phyloP scores from a whole-genome alignment of 2,329 filamentous ascomycete genomes.

The Scedosporium boydii region DNA sequence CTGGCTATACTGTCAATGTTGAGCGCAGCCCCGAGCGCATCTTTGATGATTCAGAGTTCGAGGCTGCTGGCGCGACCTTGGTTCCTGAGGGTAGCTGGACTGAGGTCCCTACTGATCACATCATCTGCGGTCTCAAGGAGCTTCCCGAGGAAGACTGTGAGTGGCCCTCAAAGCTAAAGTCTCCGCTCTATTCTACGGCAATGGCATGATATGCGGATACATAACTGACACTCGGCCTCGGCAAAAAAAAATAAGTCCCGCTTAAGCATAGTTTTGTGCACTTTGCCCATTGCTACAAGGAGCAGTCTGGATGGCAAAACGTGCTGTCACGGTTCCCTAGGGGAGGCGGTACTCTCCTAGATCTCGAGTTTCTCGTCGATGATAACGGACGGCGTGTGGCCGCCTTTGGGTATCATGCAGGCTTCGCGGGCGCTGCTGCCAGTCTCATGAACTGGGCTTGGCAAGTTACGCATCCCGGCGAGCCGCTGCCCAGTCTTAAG shows the following conservation, averaged over 20 bases:
- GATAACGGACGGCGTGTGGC: constrained; percentile 58
- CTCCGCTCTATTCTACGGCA: not conserved
- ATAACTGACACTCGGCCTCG: not conserved
- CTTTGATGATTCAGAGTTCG: constrained; percentile 50
- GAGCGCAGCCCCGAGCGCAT: constrained; percentile 58
- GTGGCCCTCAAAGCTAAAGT: constrained; percentile 11
- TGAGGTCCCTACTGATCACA: constrained; percentile 55
- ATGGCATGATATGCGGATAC: not conserved
- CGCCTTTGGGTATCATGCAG: constrained; percentile 65
- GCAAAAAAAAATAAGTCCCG: not conserved
- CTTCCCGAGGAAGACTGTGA: constrained; percentile 59
- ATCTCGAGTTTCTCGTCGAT: constrained; percentile 80
- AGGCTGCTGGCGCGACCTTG: constrained; percentile 51
- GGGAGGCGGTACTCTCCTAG: constrained; percentile 68
- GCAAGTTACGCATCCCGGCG: constrained; percentile 63
- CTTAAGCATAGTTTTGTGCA: constrained; percentile 1
- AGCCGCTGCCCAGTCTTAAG: constrained; percentile 45
- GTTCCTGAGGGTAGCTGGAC: constrained; percentile 61
- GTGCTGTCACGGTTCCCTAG: constrained; percentile 71
- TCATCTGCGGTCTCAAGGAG: constrained; percentile 72
- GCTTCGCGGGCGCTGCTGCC: constrained; percentile 65
- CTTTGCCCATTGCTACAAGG: constrained; percentile 69
- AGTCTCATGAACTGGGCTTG: constrained; percentile 75
- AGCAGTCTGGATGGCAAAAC: constrained; percentile 68
- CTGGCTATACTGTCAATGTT: constrained; percentile 58